These are phyloP conservation scores for Oryza longistaminata DNA, from an alignment of 176 grass and related monocot species.

Conservation along the genomic window DNA sequence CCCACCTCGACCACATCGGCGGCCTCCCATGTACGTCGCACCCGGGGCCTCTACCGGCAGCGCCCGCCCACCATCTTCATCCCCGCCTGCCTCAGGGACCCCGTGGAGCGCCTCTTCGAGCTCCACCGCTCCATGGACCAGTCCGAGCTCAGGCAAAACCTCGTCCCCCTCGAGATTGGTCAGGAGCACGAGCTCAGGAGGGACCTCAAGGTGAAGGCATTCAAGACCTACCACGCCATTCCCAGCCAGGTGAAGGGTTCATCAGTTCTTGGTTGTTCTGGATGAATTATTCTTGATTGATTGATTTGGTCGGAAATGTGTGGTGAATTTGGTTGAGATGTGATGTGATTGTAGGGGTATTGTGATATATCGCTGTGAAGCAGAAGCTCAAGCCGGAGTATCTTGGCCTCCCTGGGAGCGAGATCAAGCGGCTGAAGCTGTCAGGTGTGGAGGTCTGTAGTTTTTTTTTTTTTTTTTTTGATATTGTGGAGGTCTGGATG, in stretches of 20 bases:
- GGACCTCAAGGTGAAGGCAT: slow-evolving; percentile 89
- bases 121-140: slow-evolving; percentile 92
- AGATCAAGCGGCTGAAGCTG: slow-evolving; percentile 80
- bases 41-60: slow-evolving; percentile 72
- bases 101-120: slow-evolving; percentile 73
- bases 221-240: slow-evolving; percentile 86
- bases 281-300: neutral
- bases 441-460: slow-evolving; percentile 92
- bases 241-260: slow-evolving; percentile 74
- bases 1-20: slow-evolving; percentile 92
- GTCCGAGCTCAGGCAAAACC: slow-evolving; percentile 81
- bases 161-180: slow-evolving; percentile 70
- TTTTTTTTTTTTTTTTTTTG: slow-evolving; percentile 30
- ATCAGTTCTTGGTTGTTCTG: neutral
- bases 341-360: slow-evolving; percentile 67
- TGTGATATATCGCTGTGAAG: slow-evolving; percentile 75
- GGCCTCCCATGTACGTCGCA: slow-evolving; percentile 97
- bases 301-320: neutral
- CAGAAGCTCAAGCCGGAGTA: slow-evolving; percentile 89
- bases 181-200: slow-evolving; percentile 80
- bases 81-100: slow-evolving; percentile 58
- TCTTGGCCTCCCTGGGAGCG: slow-evolving; percentile 59
- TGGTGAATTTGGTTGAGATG: neutral
- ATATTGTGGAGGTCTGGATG: slow-evolving; percentile 32
- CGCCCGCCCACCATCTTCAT: slow-evolving; percentile 92